Base-by-base conservation (phyloP, 148 eudicot genomes). In the Chenopodium album region DNA sequence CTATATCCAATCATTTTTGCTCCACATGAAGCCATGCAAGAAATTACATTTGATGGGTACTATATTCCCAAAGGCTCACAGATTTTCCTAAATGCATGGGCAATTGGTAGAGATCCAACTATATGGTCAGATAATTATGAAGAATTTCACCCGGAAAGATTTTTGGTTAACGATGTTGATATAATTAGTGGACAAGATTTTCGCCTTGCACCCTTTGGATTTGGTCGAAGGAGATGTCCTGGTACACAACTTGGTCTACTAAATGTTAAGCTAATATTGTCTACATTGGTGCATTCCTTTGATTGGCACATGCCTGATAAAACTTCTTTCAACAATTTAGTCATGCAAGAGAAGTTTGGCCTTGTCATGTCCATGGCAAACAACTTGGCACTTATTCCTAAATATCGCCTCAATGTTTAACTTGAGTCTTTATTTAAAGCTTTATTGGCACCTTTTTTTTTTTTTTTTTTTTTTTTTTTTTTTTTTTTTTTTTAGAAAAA, bases 251-350 rank as follows among this genome's bases (percentile, higher is more conserved):
- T 88, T 50, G 92, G 89, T 0, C 71, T 90, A 4, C 59, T 68
- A 7, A 81, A 70, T 31, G 78, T 85, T 3, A 81, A 81, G 28
- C 37, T 85, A 20, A 26, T 85, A 71, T 76, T 88, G 66, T 84
- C 92, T 0, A 89, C 88, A 46, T 41, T 90, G 76, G 88, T 88
- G 47, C 90, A 90, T 78, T 86, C 84, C 69, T 90, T 90, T 68
- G 78, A 86, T 81, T 90, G 88, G 87, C 78, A 81, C 47, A 76
- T 89, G 50, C 88, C 83, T 4, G 22, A 80, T 72, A 50, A 50
- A 1, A 72, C n/a, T 52, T 80, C 70, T 12, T 44, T 46, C 16
- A 63, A 64, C 32, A 48, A 81, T 63, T 37, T 81, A 29, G 67
- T 29, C 8, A 81, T 81, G 83, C 73, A 81, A 22, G 83, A 81